Conservation (phyloP, 169 alveolate genomes). For the Perkinsus chesapeaki region DNA sequence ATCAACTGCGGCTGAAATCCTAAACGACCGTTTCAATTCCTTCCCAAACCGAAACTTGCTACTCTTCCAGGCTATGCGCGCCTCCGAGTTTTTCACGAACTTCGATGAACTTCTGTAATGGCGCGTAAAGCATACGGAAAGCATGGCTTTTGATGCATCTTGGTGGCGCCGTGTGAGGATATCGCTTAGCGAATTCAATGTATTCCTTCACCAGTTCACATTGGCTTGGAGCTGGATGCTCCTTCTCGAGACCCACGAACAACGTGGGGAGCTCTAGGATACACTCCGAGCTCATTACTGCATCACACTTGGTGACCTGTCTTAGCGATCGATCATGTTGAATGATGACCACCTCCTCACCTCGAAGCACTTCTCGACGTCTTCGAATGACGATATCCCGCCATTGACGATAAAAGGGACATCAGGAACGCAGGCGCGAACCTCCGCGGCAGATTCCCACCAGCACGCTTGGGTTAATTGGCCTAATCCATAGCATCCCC, state of each 20-base stretch:
- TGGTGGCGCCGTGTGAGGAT: not conserved
- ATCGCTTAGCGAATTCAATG: not conserved
- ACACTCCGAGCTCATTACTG: constrained; percentile 37
- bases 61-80: not conserved
- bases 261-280: constrained; percentile 28
- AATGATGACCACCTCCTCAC: not conserved
- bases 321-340: not conserved
- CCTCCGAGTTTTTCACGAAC: not conserved
- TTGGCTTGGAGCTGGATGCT: not conserved
- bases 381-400: constrained; percentile 26
- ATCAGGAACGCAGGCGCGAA: constrained; percentile 9
- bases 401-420: constrained; percentile 25
- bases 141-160: not conserved
- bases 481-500: constrained; percentile 3
- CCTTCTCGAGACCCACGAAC: constrained; percentile 9
- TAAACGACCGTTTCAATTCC: not conserved
- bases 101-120: not conserved
- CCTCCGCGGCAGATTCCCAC: not conserved
- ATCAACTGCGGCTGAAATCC: not conserved
- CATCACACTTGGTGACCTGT: constrained; percentile 22
- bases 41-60: not conserved
- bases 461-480: not conserved
- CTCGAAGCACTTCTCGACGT: constrained; percentile 23
- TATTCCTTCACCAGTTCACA: not conserved
- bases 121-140: not conserved